Conservation (phyloP, 2,329 filamentous ascomycete genomes). For the Zymoseptoria tritici region DNA sequence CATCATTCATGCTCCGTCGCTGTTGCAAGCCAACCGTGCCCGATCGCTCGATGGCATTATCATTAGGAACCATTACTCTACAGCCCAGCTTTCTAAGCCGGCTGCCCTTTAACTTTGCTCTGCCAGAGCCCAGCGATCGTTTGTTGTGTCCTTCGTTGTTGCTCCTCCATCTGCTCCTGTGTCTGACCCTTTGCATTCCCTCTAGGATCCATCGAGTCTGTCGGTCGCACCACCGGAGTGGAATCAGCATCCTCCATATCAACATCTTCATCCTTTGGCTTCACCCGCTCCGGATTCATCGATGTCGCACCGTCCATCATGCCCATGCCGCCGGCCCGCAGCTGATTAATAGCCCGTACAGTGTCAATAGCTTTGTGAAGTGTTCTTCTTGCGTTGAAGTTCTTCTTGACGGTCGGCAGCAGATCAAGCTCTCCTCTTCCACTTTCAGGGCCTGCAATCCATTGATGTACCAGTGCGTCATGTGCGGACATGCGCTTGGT, state of each 20-base stretch:
- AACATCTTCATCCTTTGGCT: slow-evolving; percentile 24
- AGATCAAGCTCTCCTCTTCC: slow-evolving; percentile 46
- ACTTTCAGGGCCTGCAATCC: slow-evolving; percentile 52
- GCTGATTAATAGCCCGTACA: slow-evolving; percentile 60
- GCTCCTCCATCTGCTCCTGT: slow-evolving; percentile 53
- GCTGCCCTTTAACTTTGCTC: slow-evolving; percentile 14
- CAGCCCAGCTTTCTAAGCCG: slow-evolving; percentile 1
- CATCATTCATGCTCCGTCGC: not conserved
- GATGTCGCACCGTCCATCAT: slow-evolving; percentile 56
- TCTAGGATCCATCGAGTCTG: slow-evolving; percentile 46
- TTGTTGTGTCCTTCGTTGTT: slow-evolving; percentile 53
- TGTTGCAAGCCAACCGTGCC: not conserved
- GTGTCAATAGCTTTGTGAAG: slow-evolving; percentile 62
- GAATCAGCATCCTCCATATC: slow-evolving; percentile 36
- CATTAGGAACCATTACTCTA: not conserved
- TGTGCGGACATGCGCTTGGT: slow-evolving; percentile 84
- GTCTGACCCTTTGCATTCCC: slow-evolving; percentile 55
- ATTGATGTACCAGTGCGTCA: slow-evolving; percentile 59
- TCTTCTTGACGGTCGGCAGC: slow-evolving; percentile 60
- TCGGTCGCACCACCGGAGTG: slow-evolving; percentile 7
- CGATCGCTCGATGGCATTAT: not conserved
- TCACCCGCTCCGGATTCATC: slow-evolving; percentile 42
- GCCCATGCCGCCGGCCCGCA: slow-evolving; percentile 51
- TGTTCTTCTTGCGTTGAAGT: slow-evolving; percentile 59
- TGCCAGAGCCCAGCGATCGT: slow-evolving; percentile 52